A percentile compares a stretch with the other conserved stretches of the same genome.
These are phyloP conservation scores for Phellopilus nigrolimitatus DNA, from an alignment of 1,284 basidiomycete species.

Conservation along the genomic window DNA sequence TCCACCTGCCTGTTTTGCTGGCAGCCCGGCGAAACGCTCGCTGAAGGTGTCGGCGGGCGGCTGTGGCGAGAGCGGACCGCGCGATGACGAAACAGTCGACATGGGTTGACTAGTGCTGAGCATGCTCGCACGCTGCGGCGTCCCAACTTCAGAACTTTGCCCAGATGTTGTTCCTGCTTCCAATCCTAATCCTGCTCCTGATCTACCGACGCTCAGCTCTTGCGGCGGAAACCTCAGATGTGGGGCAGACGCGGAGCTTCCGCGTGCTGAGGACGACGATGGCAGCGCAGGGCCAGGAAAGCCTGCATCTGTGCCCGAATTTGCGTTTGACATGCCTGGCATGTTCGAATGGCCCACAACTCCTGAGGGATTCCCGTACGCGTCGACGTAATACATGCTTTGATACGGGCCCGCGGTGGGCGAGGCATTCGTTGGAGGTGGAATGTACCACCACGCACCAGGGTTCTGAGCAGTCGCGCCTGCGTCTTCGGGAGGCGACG, in stretches of 20 bases:
- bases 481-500: slow-evolving; percentile 31
- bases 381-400: slow-evolving; percentile 34
- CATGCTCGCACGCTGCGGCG: no score
- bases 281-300: background rate
- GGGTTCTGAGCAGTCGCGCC: slow-evolving; percentile 26
- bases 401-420: slow-evolving; percentile 34
- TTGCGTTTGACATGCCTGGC: no score
- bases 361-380: slow-evolving; percentile 21
- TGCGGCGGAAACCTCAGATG: background rate
- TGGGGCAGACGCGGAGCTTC: background rate
- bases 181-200: background rate
- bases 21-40: background rate
- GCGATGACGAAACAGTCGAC: background rate
- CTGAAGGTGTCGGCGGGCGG: slow-evolving; percentile 1
- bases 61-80: background rate
- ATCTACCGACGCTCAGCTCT: no score
- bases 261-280: background rate
- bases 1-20: background rate
- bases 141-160: background rate
- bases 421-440: slow-evolving; percentile 25
- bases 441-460: slow-evolving; percentile 55
- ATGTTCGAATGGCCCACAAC: no score
- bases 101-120: background rate
- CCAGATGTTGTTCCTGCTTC: background rate
- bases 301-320: background rate